Evolutionary conservation across 129 eudicot species (phyloP).

Genomic region (Cynara cardunculus): DNA sequence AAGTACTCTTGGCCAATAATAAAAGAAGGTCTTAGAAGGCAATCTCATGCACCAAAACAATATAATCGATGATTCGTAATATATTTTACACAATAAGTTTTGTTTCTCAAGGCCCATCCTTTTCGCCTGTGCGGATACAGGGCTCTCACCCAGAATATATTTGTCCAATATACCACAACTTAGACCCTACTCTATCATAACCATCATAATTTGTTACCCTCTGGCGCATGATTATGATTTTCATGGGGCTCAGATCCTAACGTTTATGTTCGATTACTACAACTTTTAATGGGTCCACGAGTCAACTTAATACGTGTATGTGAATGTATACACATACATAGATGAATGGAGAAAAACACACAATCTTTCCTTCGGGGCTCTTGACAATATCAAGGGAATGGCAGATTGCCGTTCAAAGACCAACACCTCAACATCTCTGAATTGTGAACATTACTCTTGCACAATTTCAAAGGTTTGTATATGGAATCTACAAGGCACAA

Average conservation of each 20-base stretch:
- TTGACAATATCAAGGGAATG: neutral
- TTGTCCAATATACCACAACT: neutral
- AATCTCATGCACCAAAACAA: neutral
- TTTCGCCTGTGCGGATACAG: neutral
- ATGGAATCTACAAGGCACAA: neutral
- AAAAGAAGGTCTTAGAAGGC: neutral
- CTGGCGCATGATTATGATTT: neutral
- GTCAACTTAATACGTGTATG: neutral
- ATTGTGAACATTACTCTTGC: neutral
- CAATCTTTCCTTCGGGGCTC: neutral
- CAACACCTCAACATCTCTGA: neutral
- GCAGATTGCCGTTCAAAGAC: neutral
- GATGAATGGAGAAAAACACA: neutral
- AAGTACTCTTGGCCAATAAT: too few species aligned
- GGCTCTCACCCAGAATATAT: neutral
- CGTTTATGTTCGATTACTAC: neutral
- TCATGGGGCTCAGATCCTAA: neutral
- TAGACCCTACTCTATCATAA: neutral
- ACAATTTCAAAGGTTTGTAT: neutral
- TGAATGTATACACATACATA: neutral
- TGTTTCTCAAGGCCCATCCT: neutral
- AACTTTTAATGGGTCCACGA: neutral
- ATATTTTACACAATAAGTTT: neutral
- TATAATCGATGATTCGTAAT: neutral
- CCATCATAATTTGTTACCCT: conserved; percentile 4